Conservation (phyloP, 345 rosid genomes). For the Ailanthus altissimus region DNA sequence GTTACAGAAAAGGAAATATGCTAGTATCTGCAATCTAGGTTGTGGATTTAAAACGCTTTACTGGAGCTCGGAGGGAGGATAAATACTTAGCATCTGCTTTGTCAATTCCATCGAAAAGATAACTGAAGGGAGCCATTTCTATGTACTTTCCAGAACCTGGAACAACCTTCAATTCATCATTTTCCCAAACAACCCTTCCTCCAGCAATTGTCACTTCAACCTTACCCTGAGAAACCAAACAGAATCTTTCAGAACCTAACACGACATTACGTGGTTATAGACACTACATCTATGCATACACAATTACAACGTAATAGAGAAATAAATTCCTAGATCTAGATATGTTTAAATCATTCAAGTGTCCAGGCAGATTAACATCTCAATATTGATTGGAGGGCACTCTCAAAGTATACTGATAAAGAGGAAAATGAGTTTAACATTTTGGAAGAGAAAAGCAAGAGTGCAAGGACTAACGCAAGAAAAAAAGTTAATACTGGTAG, state of each 20-base stretch:
- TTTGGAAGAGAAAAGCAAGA: background rate
- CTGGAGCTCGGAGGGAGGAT: conserved; percentile 80
- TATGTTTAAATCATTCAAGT: background rate
- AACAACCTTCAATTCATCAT: conserved; percentile 65
- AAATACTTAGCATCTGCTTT: conserved; percentile 73
- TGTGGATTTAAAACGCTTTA: conserved; percentile 53
- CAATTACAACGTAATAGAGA: background rate
- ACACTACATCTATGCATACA: background rate
- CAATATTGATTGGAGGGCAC: background rate
- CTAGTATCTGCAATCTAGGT: conserved; percentile 25
- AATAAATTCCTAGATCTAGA: background rate
- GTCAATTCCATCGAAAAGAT: conserved; percentile 80
- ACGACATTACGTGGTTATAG: background rate
- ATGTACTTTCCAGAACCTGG: conserved; percentile 78
- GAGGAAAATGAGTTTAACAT: background rate
- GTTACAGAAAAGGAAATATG: background rate
- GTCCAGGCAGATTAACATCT: background rate
- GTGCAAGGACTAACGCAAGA: background rate
- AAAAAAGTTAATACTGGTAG: background rate
- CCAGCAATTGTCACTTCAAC: conserved; percentile 92
- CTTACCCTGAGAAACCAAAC: conserved; percentile 60
- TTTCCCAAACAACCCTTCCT: conserved; percentile 86
- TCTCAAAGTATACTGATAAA: background rate
- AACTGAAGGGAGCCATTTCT: conserved; percentile 70
- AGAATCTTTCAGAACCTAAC: conserved; percentile 7